These are phyloP conservation scores for Ophiostoma sp. DNA, from an alignment of 2,329 filamentous ascomycete species.

Conservation along the genomic window DNA sequence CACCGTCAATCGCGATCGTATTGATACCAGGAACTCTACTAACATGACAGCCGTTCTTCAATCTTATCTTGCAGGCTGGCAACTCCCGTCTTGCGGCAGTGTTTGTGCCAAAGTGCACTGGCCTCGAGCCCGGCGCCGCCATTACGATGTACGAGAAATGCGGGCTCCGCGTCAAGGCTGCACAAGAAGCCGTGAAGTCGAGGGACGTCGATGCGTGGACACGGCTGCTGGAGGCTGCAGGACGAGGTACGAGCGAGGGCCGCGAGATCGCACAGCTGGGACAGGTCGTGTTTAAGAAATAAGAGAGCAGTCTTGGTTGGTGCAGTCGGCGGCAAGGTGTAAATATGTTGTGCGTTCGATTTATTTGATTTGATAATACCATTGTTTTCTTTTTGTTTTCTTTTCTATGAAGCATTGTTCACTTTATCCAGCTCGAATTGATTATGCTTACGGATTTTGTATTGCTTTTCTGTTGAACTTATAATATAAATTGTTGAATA, in stretches of 20 bases:
- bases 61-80: conserved; percentile 78
- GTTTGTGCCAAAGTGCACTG: conserved; percentile 84
- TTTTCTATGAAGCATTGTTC: neutral
- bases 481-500: too few species aligned
- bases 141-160: conserved; percentile 97
- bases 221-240: conserved; percentile 67
- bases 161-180: conserved; percentile 80
- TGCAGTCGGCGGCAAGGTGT: neutral
- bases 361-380: conserved; percentile 8
- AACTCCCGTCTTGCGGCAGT: conserved; percentile 78
- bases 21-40: neutral
- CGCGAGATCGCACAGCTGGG: conserved; percentile 77
- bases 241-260: conserved; percentile 58
- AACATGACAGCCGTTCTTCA: conserved; percentile 70
- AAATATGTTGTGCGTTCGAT: neutral
- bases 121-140: conserved; percentile 60
- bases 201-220: conserved; percentile 75
- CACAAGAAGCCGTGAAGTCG: conserved; percentile 79
- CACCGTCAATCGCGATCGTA: neutral
- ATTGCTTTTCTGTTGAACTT: too few species aligned
- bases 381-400: neutral
- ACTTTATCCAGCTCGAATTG: neutral
- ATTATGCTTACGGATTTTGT: neutral
- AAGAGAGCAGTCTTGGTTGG: neutral
- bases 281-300: conserved; percentile 53